Conservation (phyloP, 768 basidiomycete genomes). For the Boletus tomentosulus region DNA sequence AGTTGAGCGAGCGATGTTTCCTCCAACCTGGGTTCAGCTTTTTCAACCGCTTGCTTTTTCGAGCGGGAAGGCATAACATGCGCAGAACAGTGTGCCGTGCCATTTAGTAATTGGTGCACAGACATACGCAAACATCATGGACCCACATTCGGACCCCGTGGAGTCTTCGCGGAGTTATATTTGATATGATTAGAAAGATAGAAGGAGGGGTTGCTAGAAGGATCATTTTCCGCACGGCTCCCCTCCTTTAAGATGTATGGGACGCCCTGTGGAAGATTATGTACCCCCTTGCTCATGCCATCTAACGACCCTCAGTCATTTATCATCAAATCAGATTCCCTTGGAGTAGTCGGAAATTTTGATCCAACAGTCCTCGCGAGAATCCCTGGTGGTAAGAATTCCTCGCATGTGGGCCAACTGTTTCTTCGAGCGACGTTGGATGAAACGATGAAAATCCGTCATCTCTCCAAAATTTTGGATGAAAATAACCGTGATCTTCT, state of each 20-base stretch:
- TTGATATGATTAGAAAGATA: neutral
- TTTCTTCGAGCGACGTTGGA: neutral
- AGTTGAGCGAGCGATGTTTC: neutral
- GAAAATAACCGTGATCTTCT: neutral
- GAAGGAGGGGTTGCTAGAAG: too few relatives aligned
- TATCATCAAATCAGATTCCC: neutral
- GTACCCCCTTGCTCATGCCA: neutral
- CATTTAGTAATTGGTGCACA: neutral
- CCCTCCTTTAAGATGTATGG: neutral
- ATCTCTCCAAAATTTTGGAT: neutral
- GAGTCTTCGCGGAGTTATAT: slow-evolving; percentile 7
- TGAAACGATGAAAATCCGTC: neutral
- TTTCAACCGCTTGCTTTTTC: neutral
- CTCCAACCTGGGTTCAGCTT: neutral
- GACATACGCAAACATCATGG: slow-evolving; percentile 2
- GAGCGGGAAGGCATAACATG: neutral
- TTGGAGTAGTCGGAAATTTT: neutral
- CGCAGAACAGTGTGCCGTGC: neutral
- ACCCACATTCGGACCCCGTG: slow-evolving; percentile 3
- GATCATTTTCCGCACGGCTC: neutral
- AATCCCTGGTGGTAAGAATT: neutral
- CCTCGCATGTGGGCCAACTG: neutral
- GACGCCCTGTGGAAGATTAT: neutral
- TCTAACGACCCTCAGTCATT: neutral
- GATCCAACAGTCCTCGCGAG: neutral